Evolutionary conservation across 2,329 filamentous ascomycete genomes (phyloP).

Genomic region (Torrubiella hemipterigena): DNA sequence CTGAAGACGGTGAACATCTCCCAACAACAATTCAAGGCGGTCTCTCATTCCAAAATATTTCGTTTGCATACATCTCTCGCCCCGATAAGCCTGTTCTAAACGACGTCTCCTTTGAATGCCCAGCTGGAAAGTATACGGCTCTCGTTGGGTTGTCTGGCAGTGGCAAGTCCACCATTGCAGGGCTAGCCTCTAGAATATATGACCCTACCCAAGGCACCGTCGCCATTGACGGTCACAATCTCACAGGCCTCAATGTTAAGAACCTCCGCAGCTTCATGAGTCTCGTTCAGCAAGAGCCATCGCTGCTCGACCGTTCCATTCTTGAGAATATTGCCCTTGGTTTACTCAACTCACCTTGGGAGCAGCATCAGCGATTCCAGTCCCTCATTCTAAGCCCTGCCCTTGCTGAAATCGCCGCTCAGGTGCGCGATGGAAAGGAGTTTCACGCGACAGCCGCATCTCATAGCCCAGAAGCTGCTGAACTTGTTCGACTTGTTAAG

Average conservation of each 20-base stretch:
- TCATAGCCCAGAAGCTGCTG: constrained; percentile 28
- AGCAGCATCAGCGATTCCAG: constrained; percentile 28
- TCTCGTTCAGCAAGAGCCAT: constrained; percentile 33
- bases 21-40: constrained; percentile 25
- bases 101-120: constrained; percentile 33
- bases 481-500: constrained; percentile 38
- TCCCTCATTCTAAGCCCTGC: constrained; percentile 32
- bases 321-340: constrained; percentile 40
- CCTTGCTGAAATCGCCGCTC: constrained; percentile 36
- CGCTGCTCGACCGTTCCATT: constrained; percentile 32
- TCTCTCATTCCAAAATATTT: constrained; percentile 27
- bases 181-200: constrained; percentile 44
- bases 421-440: constrained; percentile 37
- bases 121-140: constrained; percentile 36
- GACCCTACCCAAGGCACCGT: constrained; percentile 38
- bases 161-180: constrained; percentile 45
- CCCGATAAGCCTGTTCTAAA: constrained; percentile 29
- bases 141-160: constrained; percentile 47
- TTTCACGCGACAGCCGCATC: constrained; percentile 29
- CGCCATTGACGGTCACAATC: constrained; percentile 32
- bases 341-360: constrained; percentile 28
- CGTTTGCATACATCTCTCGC: constrained; percentile 31
- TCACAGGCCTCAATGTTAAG: constrained; percentile 34
- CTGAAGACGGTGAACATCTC: constrained; percentile 26
- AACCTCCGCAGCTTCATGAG: constrained; percentile 27